phyloP scores from a whole-genome alignment of 2,329 filamentous ascomycete genomes.

The Zelopaecilomyces penicillatus region DNA sequence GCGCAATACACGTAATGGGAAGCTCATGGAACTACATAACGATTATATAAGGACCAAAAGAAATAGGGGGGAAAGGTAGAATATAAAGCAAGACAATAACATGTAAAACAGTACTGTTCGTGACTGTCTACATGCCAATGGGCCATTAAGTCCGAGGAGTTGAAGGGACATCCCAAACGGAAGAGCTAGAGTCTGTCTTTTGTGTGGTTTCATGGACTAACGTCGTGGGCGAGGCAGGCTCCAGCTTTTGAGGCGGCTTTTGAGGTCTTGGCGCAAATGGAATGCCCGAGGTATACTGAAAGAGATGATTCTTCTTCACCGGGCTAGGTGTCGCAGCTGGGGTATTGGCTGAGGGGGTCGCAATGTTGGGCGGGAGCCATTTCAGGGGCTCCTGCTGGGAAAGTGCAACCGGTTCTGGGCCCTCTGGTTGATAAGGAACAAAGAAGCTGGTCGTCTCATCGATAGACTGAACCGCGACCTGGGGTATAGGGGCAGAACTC shows the following conservation, averaged over 20 bases:
- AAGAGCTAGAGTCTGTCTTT: no score
- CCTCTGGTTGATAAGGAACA: constrained; percentile 48
- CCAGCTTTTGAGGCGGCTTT: neutral
- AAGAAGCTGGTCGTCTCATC: constrained; percentile 33
- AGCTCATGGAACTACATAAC: no score
- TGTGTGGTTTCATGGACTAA: neutral
- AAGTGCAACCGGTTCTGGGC: constrained; percentile 32
- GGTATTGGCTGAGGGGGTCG: constrained; percentile 26
- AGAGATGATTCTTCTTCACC: constrained; percentile 22
- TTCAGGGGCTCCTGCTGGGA: constrained; percentile 33
- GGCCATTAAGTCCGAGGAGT: no score
- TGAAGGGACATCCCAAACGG: no score
- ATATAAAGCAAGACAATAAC: no score
- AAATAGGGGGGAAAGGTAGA: no score
- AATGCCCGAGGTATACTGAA: constrained; percentile 36
- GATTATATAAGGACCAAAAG: no score
- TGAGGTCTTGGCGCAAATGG: constrained; percentile 34
- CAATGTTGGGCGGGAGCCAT: constrained; percentile 44
- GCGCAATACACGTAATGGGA: no score
- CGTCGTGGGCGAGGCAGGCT: neutral
- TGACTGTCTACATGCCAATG: no score
- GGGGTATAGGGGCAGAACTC: constrained; percentile 23
- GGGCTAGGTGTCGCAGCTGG: constrained; percentile 26
- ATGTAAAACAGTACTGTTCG: no score
- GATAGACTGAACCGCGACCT: constrained; percentile 18